Evolutionary conservation across 31 red algal genomes (phyloP), one percentile per base, ranked within the genome.

Genomic region (Porphyra umbilicalis): DNA sequence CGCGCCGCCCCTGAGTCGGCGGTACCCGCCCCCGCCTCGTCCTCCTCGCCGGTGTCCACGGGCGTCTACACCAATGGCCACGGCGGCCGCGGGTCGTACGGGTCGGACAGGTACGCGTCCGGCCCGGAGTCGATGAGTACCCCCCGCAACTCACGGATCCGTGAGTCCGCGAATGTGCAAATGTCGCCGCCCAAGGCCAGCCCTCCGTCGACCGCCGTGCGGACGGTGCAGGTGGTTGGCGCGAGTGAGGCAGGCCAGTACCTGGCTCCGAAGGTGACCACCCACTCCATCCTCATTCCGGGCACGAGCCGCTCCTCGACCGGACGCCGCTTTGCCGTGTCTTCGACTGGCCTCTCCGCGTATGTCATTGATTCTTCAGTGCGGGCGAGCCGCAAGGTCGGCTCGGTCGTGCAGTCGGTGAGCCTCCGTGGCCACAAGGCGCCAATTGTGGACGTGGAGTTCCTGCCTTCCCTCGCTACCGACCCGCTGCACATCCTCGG

Each of bases 391-490:
- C 57, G 57, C 57, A 71, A 71, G 57, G 57, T 71, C 57, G 57
- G 57, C 57, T 71, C 57, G 25, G 57, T 25, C 57, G 57, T 71
- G 6, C 57, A 71, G 57, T 71, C 57, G 57, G 57, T 71, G 57
- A 71, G 30, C 25, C 83, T 93, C 29, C 85, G 71, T 32, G 90
- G 90, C 6, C 90, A 93, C 82, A 77, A 76, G 32, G 80, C 82
- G 35, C 37, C 75, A 18, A 83, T 93, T 11, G 90, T 93, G 46
- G 90, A 93, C 79, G 76, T 93, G 32, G 90, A 93, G 79, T 93
- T 93, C 34, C 79, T 93, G 10, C 57, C 57, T 16, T 71, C 57
- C 57, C 57, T 71, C 16, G 57, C 57, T 29, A 78, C 77, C 0
- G 77, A 35, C 34, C 77, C 77, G 34, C 75, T 88, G 34, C 77